A percentile compares a stretch with the other conserved stretches of the same genome.
Evolutionary conservation across 495 filamentous ascomycete species (phyloP).

Genomic region (Parathielavia appendiculata): DNA sequence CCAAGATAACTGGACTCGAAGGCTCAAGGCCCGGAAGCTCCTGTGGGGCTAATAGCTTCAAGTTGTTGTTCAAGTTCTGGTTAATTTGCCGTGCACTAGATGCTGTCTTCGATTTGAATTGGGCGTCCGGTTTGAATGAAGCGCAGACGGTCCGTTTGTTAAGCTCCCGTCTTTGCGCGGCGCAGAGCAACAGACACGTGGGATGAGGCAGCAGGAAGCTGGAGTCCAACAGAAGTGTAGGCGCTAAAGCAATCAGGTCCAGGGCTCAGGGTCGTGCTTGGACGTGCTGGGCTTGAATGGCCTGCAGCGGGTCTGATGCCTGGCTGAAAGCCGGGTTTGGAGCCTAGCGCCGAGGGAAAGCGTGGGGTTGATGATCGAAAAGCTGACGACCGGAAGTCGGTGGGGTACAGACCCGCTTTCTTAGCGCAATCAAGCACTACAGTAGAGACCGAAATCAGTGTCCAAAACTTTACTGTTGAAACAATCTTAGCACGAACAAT

Average conservation of each 20-base stretch:
- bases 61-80: too few relatives aligned
- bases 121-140: too few relatives aligned
- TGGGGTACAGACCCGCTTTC: neutral
- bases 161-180: too few relatives aligned
- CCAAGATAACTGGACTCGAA: too few relatives aligned
- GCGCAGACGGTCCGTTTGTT: too few relatives aligned
- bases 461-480: too few relatives aligned
- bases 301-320: neutral
- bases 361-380: neutral
- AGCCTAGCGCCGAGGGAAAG: slow-evolving; percentile 8
- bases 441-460: too few relatives aligned
- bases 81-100: neutral
- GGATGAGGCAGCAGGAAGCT: neutral
- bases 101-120: neutral
- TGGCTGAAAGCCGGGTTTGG: neutral
- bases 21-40: too few relatives aligned
- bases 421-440: too few relatives aligned
- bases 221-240: neutral
- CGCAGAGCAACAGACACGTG: neutral
- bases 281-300: neutral
- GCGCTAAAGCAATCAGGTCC: neutral
- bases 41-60: too few relatives aligned
- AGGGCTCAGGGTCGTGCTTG: slow-evolving; percentile 2
- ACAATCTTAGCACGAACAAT: too few relatives aligned
- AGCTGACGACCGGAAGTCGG: neutral